phyloP scores from a whole-genome alignment of 1,139 yeast species.

The Debaryomyces sp. region DNA sequence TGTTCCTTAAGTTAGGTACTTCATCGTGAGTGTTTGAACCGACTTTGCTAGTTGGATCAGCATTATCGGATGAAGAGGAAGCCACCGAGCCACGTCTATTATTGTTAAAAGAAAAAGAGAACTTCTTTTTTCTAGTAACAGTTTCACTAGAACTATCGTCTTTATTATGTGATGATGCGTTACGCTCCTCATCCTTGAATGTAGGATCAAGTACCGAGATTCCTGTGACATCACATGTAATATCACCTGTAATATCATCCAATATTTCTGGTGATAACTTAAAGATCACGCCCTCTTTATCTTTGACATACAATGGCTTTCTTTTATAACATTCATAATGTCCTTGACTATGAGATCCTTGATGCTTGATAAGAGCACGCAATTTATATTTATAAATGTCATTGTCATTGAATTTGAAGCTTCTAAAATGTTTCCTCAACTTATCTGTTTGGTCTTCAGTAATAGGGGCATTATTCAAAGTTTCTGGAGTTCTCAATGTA shows the following conservation, averaged over 20 bases:
- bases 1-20: slow-evolving; percentile 9
- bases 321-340: slow-evolving; percentile 83
- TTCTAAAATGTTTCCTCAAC: slow-evolving; percentile 40
- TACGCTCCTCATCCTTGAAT: background rate
- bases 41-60: background rate
- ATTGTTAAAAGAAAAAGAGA: slow-evolving; percentile 8
- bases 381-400: slow-evolving; percentile 58
- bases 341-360: slow-evolving; percentile 87
- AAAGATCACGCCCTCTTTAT: slow-evolving; percentile 47
- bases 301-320: slow-evolving; percentile 65
- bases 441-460: slow-evolving; percentile 42
- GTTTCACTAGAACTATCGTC: slow-evolving; percentile 1
- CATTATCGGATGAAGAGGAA: background rate
- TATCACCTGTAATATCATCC: slow-evolving; percentile 13
- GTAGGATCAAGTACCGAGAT: background rate
- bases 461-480: slow-evolving; percentile 43
- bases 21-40: background rate
- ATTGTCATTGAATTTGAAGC: slow-evolving; percentile 47
- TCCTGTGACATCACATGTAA: slow-evolving; percentile 1
- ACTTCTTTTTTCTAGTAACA: slow-evolving; percentile 5
- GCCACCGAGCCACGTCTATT: slow-evolving; percentile 2
- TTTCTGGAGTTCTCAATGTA: slow-evolving; percentile 23
- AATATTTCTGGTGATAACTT: slow-evolving; percentile 51
- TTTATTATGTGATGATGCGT: background rate
- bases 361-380: slow-evolving; percentile 77